A percentile compares a stretch with the other conserved stretches of the same genome.
Evolutionary conservation across 371 early-diverging fungal species (phyloP).

Genomic region (Zopfochytrium polystomum): DNA sequence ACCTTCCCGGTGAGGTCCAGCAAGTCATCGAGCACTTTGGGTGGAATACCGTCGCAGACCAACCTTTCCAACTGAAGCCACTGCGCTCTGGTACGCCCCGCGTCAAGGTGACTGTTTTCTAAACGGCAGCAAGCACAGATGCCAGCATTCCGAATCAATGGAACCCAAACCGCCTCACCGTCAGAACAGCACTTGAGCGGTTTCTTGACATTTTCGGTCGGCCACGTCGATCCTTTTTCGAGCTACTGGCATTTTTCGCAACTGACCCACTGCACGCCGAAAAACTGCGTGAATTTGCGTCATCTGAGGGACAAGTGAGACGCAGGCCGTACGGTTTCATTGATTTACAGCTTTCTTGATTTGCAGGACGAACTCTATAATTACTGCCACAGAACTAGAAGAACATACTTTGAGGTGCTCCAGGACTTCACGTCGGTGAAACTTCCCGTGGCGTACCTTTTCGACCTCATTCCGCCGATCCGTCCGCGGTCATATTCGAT

Average conservation of each 20-base stretch:
- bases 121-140: background rate
- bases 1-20: constrained; percentile 64
- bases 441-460: constrained; percentile 75
- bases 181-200: constrained; percentile 66
- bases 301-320: constrained; percentile 70
- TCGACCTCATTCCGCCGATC: constrained; percentile 78
- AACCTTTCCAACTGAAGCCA: constrained; percentile 50
- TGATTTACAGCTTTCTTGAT: constrained; percentile 1
- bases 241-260: constrained; percentile 77
- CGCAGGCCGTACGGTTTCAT: background rate
- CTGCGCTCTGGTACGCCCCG: constrained; percentile 36
- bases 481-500: constrained; percentile 84
- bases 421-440: constrained; percentile 70
- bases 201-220: constrained; percentile 80
- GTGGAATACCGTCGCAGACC: constrained; percentile 71
- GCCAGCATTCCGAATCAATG: no score
- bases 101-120: background rate
- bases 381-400: constrained; percentile 73
- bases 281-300: constrained; percentile 73
- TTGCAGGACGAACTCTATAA: constrained; percentile 74
- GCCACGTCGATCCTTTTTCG: constrained; percentile 86
- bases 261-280: constrained; percentile 67
- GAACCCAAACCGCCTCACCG: no score
- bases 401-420: constrained; percentile 80
- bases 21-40: constrained; percentile 64